These are phyloP conservation scores for Allomyces macrogynus DNA, from an alignment of 192 early-diverging fungal genomes.

Conservation along the genomic window DNA sequence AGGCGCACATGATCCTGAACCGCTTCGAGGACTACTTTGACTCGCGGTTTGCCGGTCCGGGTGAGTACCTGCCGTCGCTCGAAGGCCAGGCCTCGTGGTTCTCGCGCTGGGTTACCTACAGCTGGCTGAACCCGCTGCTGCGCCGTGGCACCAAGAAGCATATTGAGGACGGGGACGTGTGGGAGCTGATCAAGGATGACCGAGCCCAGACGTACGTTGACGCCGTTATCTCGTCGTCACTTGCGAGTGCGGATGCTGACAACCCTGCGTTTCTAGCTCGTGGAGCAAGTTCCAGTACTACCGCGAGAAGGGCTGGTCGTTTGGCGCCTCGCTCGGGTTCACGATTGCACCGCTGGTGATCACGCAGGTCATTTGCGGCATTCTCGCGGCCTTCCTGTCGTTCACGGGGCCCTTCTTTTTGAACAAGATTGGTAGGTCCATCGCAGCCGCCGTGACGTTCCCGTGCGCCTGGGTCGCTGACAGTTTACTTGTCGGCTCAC, in stretches of 20 bases:
- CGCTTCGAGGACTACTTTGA: background rate
- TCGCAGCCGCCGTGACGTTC: no score
- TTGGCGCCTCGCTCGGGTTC: background rate
- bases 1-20: background rate
- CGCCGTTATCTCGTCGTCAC: no score
- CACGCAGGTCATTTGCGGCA: background rate
- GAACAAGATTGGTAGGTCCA: background rate
- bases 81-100: background rate
- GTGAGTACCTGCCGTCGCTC: background rate
- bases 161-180: background rate
- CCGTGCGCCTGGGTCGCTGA: no score
- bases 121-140: background rate
- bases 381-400: background rate
- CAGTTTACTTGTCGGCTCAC: no score
- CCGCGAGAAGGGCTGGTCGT: no score
- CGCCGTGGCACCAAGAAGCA: background rate
- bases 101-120: background rate
- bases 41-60: background rate
- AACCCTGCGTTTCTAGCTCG: no score
- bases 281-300: no score
- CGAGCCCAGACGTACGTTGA: no score
- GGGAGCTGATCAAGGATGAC: background rate
- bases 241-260: no score
- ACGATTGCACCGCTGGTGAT: background rate
- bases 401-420: background rate